phyloP scores from a whole-genome alignment of 495 filamentous ascomycete species.

The Tuber brumale region DNA sequence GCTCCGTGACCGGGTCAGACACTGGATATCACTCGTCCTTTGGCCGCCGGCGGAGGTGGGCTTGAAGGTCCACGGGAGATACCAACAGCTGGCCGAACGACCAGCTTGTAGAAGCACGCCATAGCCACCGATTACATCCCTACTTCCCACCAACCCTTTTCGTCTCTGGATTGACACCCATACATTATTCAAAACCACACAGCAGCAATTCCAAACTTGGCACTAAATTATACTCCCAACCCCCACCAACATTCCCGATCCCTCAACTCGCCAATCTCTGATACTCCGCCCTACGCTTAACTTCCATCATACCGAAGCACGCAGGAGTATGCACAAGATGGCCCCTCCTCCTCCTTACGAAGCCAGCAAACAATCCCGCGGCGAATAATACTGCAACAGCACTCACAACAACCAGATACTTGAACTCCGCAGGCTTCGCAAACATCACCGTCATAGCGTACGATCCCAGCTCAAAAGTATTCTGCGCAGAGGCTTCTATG shows the following conservation, averaged over 20 bases:
- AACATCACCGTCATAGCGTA: slow-evolving; percentile 58
- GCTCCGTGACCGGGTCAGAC: too few species aligned
- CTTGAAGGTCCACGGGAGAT: too few species aligned
- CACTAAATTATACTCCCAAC: background rate
- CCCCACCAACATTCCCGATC: background rate
- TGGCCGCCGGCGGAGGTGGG: too few species aligned
- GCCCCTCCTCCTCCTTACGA: slow-evolving; percentile 54
- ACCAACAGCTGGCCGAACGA: too few species aligned
- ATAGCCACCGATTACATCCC: too few species aligned
- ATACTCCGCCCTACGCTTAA: background rate
- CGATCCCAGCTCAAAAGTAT: slow-evolving; percentile 58
- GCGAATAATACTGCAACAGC: slow-evolving; percentile 45
- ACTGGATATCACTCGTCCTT: too few species aligned
- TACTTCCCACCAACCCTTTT: too few species aligned
- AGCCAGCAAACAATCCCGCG: slow-evolving; percentile 50
- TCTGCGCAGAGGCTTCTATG: slow-evolving; percentile 57
- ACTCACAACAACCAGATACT: slow-evolving; percentile 56
- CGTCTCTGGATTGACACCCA: background rate
- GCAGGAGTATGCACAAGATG: slow-evolving; percentile 54
- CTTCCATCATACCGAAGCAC: background rate
- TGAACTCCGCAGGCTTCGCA: slow-evolving; percentile 53
- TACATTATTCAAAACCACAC: background rate
- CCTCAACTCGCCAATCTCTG: background rate
- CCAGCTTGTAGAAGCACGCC: too few species aligned
- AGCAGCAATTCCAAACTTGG: background rate